Percentiles rank a stretch among this genome's conserved stretches.
Conservation (phyloP, 1,284 basidiomycete genomes). For the Xerocomus amazonicus region DNA sequence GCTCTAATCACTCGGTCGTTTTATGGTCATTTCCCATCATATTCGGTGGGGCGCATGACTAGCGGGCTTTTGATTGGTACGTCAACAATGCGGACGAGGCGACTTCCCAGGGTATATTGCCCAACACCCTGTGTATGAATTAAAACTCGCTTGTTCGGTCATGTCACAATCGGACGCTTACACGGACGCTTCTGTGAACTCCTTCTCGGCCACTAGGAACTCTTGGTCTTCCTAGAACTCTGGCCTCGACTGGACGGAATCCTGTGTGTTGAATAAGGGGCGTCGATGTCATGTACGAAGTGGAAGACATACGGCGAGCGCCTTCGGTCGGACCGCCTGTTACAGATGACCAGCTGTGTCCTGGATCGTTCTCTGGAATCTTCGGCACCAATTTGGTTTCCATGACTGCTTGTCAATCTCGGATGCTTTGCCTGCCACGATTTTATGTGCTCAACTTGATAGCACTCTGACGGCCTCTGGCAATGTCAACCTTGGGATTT, state of each 20-base stretch:
- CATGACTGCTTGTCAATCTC: too few species aligned
- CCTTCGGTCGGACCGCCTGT: slow-evolving; percentile 57
- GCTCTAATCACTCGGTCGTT: too few species aligned
- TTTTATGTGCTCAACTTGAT: too few species aligned
- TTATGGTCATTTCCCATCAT: too few species aligned
- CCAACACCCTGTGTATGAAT: slow-evolving; percentile 23
- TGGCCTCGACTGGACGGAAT: slow-evolving; percentile 46
- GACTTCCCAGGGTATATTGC: slow-evolving; percentile 18
- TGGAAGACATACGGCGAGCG: slow-evolving; percentile 61
- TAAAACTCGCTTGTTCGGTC: slow-evolving; percentile 6
- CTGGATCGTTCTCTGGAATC: slow-evolving; percentile 65
- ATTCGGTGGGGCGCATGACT: too few species aligned
- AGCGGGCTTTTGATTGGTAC: not conserved
- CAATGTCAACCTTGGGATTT: too few species aligned
- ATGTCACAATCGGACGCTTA: slow-evolving; percentile 24
- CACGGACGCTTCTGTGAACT: slow-evolving; percentile 47
- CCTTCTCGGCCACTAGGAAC: slow-evolving; percentile 56
- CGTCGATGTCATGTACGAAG: slow-evolving; percentile 13
- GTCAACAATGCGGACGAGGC: slow-evolving; percentile 19
- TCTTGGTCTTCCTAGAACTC: slow-evolving; percentile 50
- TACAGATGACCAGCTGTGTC: slow-evolving; percentile 62
- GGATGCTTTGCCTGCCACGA: too few species aligned
- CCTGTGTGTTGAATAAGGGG: slow-evolving; percentile 28
- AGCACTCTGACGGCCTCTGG: too few species aligned
- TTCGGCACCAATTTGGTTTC: too few species aligned